These are phyloP conservation scores for Leccinellum luteum DNA, from an alignment of 768 basidiomycete species.

Conservation along the genomic window DNA sequence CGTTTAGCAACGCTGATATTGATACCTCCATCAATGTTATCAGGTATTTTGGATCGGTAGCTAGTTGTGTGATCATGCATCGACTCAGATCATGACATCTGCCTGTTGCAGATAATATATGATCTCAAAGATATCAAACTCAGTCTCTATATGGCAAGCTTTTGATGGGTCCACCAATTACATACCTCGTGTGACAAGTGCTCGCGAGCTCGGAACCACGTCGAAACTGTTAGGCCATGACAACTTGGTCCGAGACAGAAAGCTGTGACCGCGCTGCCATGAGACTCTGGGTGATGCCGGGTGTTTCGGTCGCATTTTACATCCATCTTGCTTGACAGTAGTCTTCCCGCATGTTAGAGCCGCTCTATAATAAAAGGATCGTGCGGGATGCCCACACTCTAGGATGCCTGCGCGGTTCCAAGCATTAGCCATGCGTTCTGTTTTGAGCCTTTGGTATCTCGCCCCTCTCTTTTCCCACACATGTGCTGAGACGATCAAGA, in stretches of 20 bases:
- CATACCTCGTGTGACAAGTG: background rate
- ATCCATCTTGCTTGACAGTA: background rate
- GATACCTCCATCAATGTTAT: too few relatives aligned
- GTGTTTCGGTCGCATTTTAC: background rate
- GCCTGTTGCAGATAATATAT: too few relatives aligned
- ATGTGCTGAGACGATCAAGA: slow-evolving; percentile 11
- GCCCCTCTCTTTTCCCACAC: slow-evolving; percentile 6
- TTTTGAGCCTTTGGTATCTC: slow-evolving; percentile 10
- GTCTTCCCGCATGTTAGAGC: background rate
- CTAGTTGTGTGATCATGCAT: too few relatives aligned
- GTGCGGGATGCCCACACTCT: too few relatives aligned
- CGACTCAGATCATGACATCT: too few relatives aligned
- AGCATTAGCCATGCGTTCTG: slow-evolving; percentile 6
- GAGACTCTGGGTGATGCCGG: background rate
- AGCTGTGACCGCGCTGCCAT: background rate
- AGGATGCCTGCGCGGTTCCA: background rate
- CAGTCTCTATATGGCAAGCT: background rate
- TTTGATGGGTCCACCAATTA: too few relatives aligned
- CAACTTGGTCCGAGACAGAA: background rate
- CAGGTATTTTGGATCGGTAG: too few relatives aligned
- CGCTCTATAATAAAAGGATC: background rate
- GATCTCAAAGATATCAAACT: background rate
- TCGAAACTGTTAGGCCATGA: background rate
- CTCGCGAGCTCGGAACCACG: background rate
- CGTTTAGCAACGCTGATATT: too few relatives aligned